phyloP scores from a whole-genome alignment of 169 alveolate genomes.

The Cryptosporidium ryanae region DNA sequence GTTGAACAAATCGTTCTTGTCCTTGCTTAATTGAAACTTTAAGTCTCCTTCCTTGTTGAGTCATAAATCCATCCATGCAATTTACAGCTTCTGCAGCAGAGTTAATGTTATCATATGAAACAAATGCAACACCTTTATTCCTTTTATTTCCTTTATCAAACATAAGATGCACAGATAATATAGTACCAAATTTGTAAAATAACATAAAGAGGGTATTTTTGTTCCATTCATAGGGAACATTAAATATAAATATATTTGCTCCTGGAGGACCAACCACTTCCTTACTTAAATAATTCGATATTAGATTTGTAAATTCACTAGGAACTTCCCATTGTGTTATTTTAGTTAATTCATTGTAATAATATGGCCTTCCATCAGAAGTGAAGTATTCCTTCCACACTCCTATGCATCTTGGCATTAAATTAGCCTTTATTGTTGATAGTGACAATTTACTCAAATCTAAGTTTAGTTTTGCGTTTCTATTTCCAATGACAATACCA shows the following conservation, averaged over 20 bases:
- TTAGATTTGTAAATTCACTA: slow-evolving; percentile 83
- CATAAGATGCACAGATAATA: slow-evolving; percentile 90
- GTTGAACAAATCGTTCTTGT: slow-evolving; percentile 83
- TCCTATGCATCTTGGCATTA: slow-evolving; percentile 86
- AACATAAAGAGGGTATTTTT: slow-evolving; percentile 85
- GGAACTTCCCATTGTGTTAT: slow-evolving; percentile 92
- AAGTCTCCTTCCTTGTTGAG: slow-evolving; percentile 85
- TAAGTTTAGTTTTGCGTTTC: neutral
- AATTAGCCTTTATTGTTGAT: slow-evolving; percentile 77
- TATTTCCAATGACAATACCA: too few species aligned
- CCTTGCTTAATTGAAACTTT: slow-evolving; percentile 90
- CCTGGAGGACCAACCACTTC: slow-evolving; percentile 91
- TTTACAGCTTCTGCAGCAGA: slow-evolving; percentile 91
- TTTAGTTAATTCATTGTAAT: slow-evolving; percentile 86
- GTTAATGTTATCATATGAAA: slow-evolving; percentile 87
- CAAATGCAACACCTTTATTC: slow-evolving; percentile 92
- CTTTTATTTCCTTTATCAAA: slow-evolving; percentile 89
- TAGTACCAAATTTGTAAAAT: slow-evolving; percentile 88
- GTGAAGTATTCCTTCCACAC: slow-evolving; percentile 86
- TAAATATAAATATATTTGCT: slow-evolving; percentile 92
- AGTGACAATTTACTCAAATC: neutral
- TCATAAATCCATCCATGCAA: slow-evolving; percentile 89
- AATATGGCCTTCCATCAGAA: slow-evolving; percentile 88
- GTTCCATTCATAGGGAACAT: slow-evolving; percentile 93
- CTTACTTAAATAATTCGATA: slow-evolving; percentile 75